A percentile compares a stretch with the other conserved stretches of the same genome.
Evolutionary conservation across 2,329 filamentous ascomycete genomes (phyloP).

Genomic region (Albophoma yamanashiensis): DNA sequence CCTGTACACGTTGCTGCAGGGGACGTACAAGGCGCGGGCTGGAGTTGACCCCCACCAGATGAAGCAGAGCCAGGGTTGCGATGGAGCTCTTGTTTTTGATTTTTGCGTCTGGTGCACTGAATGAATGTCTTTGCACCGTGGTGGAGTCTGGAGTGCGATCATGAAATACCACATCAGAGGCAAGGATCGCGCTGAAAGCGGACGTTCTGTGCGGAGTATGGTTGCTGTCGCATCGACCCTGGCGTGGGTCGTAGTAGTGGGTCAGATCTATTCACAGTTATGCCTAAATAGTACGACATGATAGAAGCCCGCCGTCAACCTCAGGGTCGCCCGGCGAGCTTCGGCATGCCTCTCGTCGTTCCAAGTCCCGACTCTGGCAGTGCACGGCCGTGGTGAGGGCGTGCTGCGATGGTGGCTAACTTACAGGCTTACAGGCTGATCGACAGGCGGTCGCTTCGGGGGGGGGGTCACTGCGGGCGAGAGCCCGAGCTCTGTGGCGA

Average conservation of each 20-base stretch:
- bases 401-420: background rate
- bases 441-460: background rate
- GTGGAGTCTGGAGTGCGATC: background rate
- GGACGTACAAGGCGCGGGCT: background rate
- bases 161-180: background rate
- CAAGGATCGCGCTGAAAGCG: background rate
- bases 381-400: background rate
- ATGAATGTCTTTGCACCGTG: background rate
- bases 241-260: background rate
- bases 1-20: background rate
- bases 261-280: background rate
- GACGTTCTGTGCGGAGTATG: background rate
- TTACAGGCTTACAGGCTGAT: background rate
- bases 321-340: background rate
- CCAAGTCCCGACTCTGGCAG: too few species aligned
- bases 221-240: background rate
- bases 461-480: background rate
- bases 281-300: background rate
- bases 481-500: background rate
- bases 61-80: background rate
- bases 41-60: background rate
- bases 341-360: background rate
- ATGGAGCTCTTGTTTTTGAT: background rate
- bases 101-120: background rate
- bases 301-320: background rate